These are phyloP conservation scores for Colletotrichum musae DNA, from an alignment of 2,329 filamentous ascomycete genomes.

Conservation along the genomic window DNA sequence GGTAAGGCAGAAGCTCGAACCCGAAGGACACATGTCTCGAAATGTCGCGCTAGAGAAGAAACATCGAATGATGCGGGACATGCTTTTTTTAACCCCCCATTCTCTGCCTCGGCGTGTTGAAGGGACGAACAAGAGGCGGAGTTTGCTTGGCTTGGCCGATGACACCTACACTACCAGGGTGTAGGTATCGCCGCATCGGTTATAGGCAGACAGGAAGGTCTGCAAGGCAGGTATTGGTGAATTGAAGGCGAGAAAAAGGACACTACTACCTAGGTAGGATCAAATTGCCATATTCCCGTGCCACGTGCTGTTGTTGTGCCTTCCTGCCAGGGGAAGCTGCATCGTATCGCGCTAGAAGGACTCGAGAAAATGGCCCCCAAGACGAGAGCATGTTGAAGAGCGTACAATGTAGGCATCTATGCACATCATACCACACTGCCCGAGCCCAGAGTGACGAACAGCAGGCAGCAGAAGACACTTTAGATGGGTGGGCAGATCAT, in stretches of 20 bases:
- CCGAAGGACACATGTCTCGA: conserved; percentile 27
- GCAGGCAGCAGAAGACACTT: too few relatives aligned
- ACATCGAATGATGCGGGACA: conserved; percentile 25
- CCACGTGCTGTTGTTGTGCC: conserved; percentile 19
- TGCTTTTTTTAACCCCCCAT: conserved; percentile 6
- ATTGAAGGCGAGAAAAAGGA: background rate
- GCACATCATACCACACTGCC: too few relatives aligned
- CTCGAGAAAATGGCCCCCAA: conserved; percentile 13
- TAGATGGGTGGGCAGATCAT: too few relatives aligned
- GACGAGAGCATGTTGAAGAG: background rate
- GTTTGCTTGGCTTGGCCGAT: too few relatives aligned
- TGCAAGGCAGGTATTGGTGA: background rate
- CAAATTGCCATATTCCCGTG: background rate
- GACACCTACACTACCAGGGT: too few relatives aligned
- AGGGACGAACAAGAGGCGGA: conserved; percentile 13
- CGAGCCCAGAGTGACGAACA: too few relatives aligned
- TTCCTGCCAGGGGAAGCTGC: conserved; percentile 1
- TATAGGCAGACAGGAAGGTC: too few relatives aligned
- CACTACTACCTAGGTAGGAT: background rate
- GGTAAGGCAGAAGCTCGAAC: conserved; percentile 1
- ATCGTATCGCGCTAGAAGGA: background rate
- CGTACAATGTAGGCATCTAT: background rate
- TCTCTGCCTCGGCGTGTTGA: conserved; percentile 13
- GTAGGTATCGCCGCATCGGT: too few relatives aligned
- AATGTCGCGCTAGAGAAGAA: conserved; percentile 18